Evolutionary conservation across 2,329 filamentous ascomycete species (phyloP).

Genomic region (Chaetothyriales sp.): DNA sequence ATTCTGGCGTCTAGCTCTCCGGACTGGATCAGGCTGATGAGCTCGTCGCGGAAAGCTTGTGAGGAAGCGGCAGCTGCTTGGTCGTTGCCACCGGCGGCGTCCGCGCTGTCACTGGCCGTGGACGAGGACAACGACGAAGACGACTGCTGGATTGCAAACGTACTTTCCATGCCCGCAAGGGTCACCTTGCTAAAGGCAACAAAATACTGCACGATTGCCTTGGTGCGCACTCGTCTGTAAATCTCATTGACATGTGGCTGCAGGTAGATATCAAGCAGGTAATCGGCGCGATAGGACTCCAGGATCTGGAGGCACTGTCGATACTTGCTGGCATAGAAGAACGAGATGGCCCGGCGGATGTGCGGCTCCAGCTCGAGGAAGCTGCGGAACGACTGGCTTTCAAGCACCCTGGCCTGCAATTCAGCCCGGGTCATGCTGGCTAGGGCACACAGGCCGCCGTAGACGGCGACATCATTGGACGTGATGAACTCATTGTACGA

Average conservation of each 20-base stretch:
- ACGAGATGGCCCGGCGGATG: constrained; percentile 74
- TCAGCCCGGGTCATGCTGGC: constrained; percentile 73
- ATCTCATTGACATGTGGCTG: constrained; percentile 56
- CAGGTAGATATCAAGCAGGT: constrained; percentile 77
- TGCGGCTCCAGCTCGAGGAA: constrained; percentile 90
- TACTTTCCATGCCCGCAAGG: constrained; percentile 58
- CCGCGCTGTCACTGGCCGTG: constrained; percentile 37
- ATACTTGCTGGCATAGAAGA: constrained; percentile 85
- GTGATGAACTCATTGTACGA: constrained; percentile 58
- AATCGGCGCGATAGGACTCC: constrained; percentile 68
- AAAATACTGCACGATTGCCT: constrained; percentile 88
- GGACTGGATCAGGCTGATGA: constrained; percentile 60
- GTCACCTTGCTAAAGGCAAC: constrained; percentile 79
- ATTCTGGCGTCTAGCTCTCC: constrained; percentile 63
- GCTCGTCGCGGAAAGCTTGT: constrained; percentile 38
- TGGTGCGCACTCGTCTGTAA: constrained; percentile 63
- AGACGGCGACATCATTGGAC: constrained; percentile 78
- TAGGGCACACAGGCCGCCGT: constrained; percentile 77
- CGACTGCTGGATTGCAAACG: constrained; percentile 52
- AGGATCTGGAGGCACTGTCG: constrained; percentile 69
- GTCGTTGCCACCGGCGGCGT: constrained; percentile 22
- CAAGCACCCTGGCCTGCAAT: constrained; percentile 60
- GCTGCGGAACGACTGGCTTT: constrained; percentile 63
- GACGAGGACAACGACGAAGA: neutral
- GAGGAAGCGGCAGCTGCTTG: neutral